A percentile compares a stretch with the other conserved stretches of the same genome.
phyloP scores from a whole-genome alignment of 371 early-diverging fungal genomes.

The Mucor racemosus region DNA sequence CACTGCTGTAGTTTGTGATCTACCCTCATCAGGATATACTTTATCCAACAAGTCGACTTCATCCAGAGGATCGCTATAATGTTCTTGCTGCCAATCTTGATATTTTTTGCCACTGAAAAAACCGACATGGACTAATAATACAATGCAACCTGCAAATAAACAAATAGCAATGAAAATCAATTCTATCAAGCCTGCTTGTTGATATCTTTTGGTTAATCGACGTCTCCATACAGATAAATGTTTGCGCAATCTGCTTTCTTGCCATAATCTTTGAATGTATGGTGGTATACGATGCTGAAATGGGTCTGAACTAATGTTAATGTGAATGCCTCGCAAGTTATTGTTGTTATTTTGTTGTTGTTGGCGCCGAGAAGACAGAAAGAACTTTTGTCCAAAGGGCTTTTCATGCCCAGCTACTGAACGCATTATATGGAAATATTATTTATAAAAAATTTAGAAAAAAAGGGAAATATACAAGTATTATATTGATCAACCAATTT shows the following conservation, averaged over 20 bases:
- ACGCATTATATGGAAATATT: slow-evolving; percentile 9
- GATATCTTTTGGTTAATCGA: slow-evolving; percentile 35
- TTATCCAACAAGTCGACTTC: slow-evolving; percentile 56
- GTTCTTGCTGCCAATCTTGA: slow-evolving; percentile 50
- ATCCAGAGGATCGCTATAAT: slow-evolving; percentile 25
- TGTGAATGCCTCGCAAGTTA: slow-evolving; percentile 51
- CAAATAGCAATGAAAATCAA: slow-evolving; percentile 11
- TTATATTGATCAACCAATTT: not conserved
- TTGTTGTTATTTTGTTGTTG: slow-evolving; percentile 11
- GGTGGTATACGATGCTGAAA: slow-evolving; percentile 57
- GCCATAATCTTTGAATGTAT: slow-evolving; percentile 52
- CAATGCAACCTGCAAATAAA: slow-evolving; percentile 31
- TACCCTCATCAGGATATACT: slow-evolving; percentile 62
- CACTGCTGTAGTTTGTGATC: slow-evolving; percentile 58
- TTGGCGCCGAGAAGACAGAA: slow-evolving; percentile 25
- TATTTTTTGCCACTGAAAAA: slow-evolving; percentile 55
- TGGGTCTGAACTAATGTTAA: slow-evolving; percentile 59
- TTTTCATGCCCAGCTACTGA: slow-evolving; percentile 16
- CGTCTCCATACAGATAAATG: slow-evolving; percentile 21
- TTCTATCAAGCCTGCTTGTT: slow-evolving; percentile 30
- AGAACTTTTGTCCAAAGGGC: slow-evolving; percentile 9
- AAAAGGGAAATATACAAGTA: not conserved
- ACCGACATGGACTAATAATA: slow-evolving; percentile 47
- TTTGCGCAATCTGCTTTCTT: slow-evolving; percentile 42
- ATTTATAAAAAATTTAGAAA: not conserved